Evolutionary conservation across 2,329 filamentous ascomycete genomes (phyloP), one percentile per base, ranked within the genome.

Genomic region (Aspergillus sp.): DNA sequence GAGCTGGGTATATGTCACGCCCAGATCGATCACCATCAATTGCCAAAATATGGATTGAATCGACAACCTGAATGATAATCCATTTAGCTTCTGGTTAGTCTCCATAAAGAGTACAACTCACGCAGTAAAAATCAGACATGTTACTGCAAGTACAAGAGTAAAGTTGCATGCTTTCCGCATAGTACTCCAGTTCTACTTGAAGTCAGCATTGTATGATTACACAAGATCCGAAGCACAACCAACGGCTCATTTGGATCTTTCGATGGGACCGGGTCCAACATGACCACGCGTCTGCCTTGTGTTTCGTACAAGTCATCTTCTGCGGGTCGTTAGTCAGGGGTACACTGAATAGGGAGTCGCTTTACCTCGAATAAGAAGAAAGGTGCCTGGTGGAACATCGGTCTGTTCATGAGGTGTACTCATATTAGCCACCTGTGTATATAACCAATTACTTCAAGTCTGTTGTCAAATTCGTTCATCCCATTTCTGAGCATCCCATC

Each of bases 21-120:
- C 54, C 1, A 78, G 60, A 43, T 77, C 66, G 2, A 58, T 44
- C 8, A 67, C 63, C 64, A 75, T 67, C n/a, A 68, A 60, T 1
- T 66, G 69, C 73, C 73, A 76, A 26, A 69, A 68, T 3, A 69
- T 62, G 1, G 58, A 42, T 27, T 71, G 71, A 11, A 69, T 68
- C 1, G 69, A 64, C 37, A 72, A 40, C 1, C 60, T 62, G 12
- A 10, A 11, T 5, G 29, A 9, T 31, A 3, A 7, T 13, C 12
- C 10, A 19, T 7, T 19, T 19, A 19, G 19, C 19, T 19, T 19
- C 2, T 19, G 19, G 19, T 19, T 19, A 35, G 10, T 7, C 5
- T 33, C 11, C 4, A n/a, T 31, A 30, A 12, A 19, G 12, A 7
- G 10, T 12, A 6, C 4, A 9, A 35, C 53, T 43, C 29, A 62